Evolutionary conservation across 2,329 filamentous ascomycete species (phyloP).

Genomic region (Mollisiaceae sp.): DNA sequence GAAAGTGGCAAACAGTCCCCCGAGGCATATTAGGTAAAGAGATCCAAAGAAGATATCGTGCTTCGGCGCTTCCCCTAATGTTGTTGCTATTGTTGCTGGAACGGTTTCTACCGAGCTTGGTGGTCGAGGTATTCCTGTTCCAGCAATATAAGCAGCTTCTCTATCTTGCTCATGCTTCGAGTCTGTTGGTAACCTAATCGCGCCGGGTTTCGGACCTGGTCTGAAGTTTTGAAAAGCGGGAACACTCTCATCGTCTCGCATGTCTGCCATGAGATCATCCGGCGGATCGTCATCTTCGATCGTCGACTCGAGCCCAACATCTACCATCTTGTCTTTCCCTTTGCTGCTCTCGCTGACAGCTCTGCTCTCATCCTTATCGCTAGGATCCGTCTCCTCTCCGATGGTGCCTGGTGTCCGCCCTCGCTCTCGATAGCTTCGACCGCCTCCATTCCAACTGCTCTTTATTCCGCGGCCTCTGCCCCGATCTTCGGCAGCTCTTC

Average conservation of each 20-base stretch:
- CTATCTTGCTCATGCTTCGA: conserved; percentile 29
- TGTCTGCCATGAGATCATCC: conserved; percentile 62
- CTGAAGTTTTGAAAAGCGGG: conserved; percentile 67
- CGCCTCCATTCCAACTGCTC: conserved; percentile 66
- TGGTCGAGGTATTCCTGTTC: conserved; percentile 33
- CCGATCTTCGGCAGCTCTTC: conserved; percentile 51
- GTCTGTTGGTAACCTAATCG: conserved; percentile 40
- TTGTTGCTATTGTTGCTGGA: conserved; percentile 60
- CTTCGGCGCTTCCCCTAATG: conserved; percentile 71
- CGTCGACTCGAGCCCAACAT: conserved; percentile 79
- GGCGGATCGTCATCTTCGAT: conserved; percentile 64
- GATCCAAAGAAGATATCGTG: conserved; percentile 94
- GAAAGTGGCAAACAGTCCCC: conserved; percentile 84
- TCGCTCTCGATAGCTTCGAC: conserved; percentile 39
- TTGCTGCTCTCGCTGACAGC: conserved; percentile 46
- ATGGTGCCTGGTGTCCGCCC: conserved; percentile 38
- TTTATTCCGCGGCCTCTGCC: conserved; percentile 57
- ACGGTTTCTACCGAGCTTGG: conserved; percentile 48
- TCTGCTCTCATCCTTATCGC: conserved; percentile 38
- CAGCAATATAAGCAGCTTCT: conserved; percentile 34
- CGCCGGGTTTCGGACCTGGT: conserved; percentile 36
- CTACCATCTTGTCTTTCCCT: conserved; percentile 75
- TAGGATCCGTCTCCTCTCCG: conserved; percentile 44
- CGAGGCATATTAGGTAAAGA: conserved; percentile 84
- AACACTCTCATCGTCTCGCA: conserved; percentile 56